Conservation (phyloP, 2,329 filamentous ascomycete species). For the Reticulascus tulasneorum region DNA sequence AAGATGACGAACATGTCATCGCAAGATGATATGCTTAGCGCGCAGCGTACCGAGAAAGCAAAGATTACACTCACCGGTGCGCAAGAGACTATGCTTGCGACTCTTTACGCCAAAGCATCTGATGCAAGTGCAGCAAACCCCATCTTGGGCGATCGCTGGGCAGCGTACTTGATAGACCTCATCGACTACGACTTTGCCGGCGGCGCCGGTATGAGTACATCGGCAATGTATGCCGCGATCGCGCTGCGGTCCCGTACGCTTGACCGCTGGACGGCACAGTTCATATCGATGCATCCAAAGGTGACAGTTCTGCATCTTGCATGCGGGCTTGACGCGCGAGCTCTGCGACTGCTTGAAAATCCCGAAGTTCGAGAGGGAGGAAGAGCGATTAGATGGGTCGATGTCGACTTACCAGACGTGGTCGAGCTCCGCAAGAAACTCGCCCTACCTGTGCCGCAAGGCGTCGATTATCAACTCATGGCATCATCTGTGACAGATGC, state of each 20-base stretch:
- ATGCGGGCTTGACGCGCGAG: constrained; percentile 26
- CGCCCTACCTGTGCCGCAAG: constrained; percentile 8
- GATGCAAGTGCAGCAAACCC: constrained; percentile 10
- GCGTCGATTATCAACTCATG: constrained; percentile 20
- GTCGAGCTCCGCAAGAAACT: constrained; percentile 24
- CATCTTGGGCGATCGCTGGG: constrained; percentile 12
- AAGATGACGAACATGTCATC: too few relatives aligned
- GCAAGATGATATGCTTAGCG: too few relatives aligned
- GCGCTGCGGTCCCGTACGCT: constrained; percentile 9
- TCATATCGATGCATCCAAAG: constrained; percentile 18
- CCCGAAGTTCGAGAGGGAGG: too few relatives aligned
- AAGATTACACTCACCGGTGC: constrained; percentile 9
- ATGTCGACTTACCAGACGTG: constrained; percentile 30
- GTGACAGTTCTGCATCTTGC: constrained; percentile 26
- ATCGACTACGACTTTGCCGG: constrained; percentile 11
- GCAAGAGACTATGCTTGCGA: constrained; percentile 14
- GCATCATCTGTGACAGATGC: constrained; percentile 20
- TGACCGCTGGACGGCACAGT: constrained; percentile 21
- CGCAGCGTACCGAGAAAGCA: too few relatives aligned
- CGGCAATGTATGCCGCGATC: too few relatives aligned
- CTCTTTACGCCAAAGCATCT: constrained; percentile 9
- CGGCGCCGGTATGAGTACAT: too few relatives aligned
- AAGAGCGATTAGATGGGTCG: too few relatives aligned
- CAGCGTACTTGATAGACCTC: not conserved
- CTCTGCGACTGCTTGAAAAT: constrained; percentile 18